phyloP scores from a whole-genome alignment of 306 rosid species.

The Cucurbita maxima region DNA sequence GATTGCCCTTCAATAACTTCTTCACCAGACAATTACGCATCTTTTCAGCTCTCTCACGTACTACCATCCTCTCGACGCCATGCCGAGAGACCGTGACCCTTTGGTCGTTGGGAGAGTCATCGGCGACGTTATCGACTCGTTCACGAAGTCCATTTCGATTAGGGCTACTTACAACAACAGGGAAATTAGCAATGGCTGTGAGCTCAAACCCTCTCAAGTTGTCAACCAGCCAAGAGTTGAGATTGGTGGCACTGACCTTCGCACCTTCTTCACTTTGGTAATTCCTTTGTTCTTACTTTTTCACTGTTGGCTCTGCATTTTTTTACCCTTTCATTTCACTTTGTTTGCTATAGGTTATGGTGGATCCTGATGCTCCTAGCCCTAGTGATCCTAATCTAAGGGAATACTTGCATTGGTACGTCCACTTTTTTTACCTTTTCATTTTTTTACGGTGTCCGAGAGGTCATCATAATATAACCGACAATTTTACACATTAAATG shows the following conservation, averaged over 20 bases:
- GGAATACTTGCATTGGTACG: slow-evolving; percentile 50
- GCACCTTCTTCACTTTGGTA: slow-evolving; percentile 51
- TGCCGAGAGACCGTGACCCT: slow-evolving; percentile 39
- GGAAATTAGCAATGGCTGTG: slow-evolving; percentile 45
- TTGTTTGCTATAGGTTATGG: slow-evolving; percentile 27
- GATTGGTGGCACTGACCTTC: slow-evolving; percentile 37
- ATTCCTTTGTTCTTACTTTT: not conserved
- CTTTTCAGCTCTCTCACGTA: not conserved
- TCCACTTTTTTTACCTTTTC: not conserved
- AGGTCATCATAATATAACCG: too few relatives aligned
- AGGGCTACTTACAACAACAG: slow-evolving; percentile 14
- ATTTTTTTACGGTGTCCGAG: not conserved
- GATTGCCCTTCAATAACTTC: not conserved
- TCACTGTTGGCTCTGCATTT: not conserved
- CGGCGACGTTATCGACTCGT: slow-evolving; percentile 40
- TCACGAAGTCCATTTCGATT: slow-evolving; percentile 24
- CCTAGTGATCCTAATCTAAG: slow-evolving; percentile 45
- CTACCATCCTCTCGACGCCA: not conserved
- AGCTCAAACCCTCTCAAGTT: slow-evolving; percentile 41
- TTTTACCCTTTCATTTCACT: not conserved
- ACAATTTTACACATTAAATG: too few relatives aligned
- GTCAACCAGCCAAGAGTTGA: slow-evolving; percentile 33
- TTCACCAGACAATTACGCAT: not conserved
- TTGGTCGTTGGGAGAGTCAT: slow-evolving; percentile 37
- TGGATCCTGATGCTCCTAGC: slow-evolving; percentile 57